Evolutionary conservation across 768 basidiomycete genomes (phyloP), one percentile per base, ranked within the genome.

Genomic region (Boletus bicolor): DNA sequence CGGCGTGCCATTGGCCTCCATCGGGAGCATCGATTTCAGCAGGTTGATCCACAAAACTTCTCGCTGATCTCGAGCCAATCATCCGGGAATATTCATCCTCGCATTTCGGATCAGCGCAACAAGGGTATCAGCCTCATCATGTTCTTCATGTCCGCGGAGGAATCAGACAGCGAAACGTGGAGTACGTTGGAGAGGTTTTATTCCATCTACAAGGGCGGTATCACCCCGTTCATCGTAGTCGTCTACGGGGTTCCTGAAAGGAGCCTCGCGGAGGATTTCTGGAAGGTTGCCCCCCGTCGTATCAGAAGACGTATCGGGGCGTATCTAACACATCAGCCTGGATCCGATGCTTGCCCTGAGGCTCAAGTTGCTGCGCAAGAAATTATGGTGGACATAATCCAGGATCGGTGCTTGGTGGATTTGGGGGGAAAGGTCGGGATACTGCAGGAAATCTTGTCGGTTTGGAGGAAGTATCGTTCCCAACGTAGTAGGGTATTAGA

Each of bases 391-490:
- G 59, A 55, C 9, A 57, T 54, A 51, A 55, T 62, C 19, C 54
- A 42, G 37, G 49, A 59, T 41, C 49, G 42, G 17, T 62, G 59
- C 35, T 46, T 55, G 53, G 55, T 52, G 24, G 55, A 62, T 55
- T 49, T 66, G 38, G 61, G 57, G 32, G 60, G 53, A 39, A 64
- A 19, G 34, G 60, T 54, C 14, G 64, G 59, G 34, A 37, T 60
- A 32, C 11, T 64, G 19, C 58, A 35, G 21, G 48, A 54, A 43
- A 61, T 67, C 26, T 44, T 64, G 14, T 56, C 65, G 0, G 38
- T 54, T 43, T 65, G 61, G 58, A 63, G 47, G 37, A 64, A 26
- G 36, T 63, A 66, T 38, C 64, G 64, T 14, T 63, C 61, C 17
- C 53, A 47, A 26, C 55, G 52, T n/a, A 44, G 21, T 10, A 44